Evolutionary conservation across 192 early-diverging fungal species (phyloP).

Genomic region (Funneliformis geosporum): DNA sequence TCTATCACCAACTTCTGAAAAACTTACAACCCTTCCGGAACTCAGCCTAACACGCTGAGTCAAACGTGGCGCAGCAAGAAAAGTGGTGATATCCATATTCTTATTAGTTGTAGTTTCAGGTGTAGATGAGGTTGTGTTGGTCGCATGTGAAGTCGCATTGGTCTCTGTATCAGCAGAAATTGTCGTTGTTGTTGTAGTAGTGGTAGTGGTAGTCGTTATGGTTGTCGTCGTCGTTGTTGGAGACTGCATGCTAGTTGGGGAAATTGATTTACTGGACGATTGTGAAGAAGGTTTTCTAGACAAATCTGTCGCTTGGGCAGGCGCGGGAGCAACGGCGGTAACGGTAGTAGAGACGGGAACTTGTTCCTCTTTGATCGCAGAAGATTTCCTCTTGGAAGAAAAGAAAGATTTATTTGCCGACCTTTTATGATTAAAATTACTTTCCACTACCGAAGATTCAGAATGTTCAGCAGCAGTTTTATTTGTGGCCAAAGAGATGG

Average conservation of each 20-base stretch:
- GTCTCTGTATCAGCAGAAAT: no score
- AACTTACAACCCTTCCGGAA: slow-evolving; percentile 43
- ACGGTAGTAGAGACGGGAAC: not conserved
- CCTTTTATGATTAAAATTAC: slow-evolving; percentile 1
- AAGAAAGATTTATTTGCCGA: not conserved
- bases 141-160: no score
- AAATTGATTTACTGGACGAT: not conserved
- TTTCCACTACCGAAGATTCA: not conserved
- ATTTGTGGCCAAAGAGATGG: not conserved
- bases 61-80: slow-evolving; percentile 30
- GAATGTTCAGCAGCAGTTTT: not conserved
- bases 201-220: no score
- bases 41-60: slow-evolving; percentile 46
- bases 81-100: slow-evolving; percentile 10
- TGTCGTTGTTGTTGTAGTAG: no score
- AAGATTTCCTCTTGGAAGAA: not conserved
- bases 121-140: not conserved
- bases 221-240: not conserved
- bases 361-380: not conserved
- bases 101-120: not conserved
- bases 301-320: not conserved
- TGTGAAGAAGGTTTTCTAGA: slow-evolving; percentile 11
- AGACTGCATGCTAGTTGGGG: not conserved
- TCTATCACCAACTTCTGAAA: slow-evolving; percentile 46
- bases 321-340: not conserved